These are phyloP conservation scores for Microdochium paspali DNA, from an alignment of 2,329 filamentous ascomycete genomes.

Conservation along the genomic window DNA sequence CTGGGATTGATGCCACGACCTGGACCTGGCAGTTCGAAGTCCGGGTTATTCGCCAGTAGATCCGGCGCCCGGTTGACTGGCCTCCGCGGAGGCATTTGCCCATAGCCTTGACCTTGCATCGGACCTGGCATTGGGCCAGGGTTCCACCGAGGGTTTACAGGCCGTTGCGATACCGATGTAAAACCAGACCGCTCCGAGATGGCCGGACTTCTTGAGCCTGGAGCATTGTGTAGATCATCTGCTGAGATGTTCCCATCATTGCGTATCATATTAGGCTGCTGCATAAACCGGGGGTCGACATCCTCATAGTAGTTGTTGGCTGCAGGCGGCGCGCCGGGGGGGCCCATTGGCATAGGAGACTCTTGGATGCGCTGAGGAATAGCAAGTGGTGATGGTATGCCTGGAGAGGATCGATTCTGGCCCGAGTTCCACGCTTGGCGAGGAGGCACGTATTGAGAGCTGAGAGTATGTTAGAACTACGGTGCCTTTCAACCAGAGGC, in stretches of 20 bases:
- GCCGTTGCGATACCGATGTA: slow-evolving; percentile 82
- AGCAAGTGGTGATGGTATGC: slow-evolving; percentile 34
- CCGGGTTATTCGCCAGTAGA: slow-evolving; percentile 70
- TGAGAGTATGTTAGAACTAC: slow-evolving; percentile 23
- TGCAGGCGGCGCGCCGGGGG: slow-evolving; percentile 20
- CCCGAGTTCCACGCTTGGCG: slow-evolving; percentile 45
- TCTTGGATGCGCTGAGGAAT: slow-evolving; percentile 23
- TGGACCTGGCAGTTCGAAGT: slow-evolving; percentile 62
- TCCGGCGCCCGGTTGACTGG: slow-evolving; percentile 53
- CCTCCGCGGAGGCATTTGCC: slow-evolving; percentile 30
- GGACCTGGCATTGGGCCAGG: slow-evolving; percentile 39
- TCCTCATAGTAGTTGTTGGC: slow-evolving; percentile 74
- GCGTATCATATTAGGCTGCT: slow-evolving; percentile 19
- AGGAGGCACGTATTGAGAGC: slow-evolving; percentile 46
- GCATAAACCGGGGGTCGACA: slow-evolving; percentile 77
- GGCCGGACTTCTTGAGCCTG: slow-evolving; percentile 58
- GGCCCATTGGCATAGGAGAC: slow-evolving; percentile 22
- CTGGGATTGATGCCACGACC: slow-evolving; percentile 16
- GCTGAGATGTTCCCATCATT: slow-evolving; percentile 32
- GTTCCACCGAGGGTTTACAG: slow-evolving; percentile 82
- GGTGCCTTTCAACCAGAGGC: slow-evolving; percentile 10
- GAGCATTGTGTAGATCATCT: slow-evolving; percentile 51
- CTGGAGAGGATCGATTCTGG: slow-evolving; percentile 32
- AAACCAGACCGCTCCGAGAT: slow-evolving; percentile 77
- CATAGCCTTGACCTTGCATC: slow-evolving; percentile 31